Evolutionary conservation across 345 rosid species (phyloP).

Genomic region (Gossypioides kirkii): DNA sequence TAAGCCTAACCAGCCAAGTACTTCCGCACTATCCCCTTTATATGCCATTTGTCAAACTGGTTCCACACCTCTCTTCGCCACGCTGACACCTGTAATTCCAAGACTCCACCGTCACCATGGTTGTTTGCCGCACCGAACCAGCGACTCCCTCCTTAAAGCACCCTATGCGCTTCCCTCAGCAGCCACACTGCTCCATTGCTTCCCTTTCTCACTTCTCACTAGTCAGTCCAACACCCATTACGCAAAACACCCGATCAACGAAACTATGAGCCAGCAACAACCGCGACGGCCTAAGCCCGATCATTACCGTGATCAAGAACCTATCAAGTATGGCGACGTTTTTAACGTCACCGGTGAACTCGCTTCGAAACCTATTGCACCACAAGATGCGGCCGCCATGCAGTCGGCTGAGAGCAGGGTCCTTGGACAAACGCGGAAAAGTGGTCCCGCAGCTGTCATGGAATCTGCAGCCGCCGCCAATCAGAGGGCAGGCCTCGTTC

Average conservation of each 20-base stretch:
- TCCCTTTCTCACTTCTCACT: neutral
- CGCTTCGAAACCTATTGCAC: conserved; percentile 29
- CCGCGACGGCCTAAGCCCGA: neutral
- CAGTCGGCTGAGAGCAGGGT: conserved; percentile 32
- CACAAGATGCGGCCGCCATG: conserved; percentile 33
- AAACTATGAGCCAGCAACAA: conserved; percentile 13
- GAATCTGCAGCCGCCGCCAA: conserved; percentile 32
- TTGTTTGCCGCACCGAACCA: neutral
- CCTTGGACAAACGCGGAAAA: conserved; percentile 26
- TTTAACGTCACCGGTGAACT: conserved; percentile 40
- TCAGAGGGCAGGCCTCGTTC: conserved; percentile 22
- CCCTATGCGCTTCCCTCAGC: neutral
- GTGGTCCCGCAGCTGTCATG: conserved; percentile 38
- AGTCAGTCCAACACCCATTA: neutral
- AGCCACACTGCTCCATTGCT: neutral
- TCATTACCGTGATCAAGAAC: conserved; percentile 13
- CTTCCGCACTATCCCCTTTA: neutral
- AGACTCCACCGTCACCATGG: neutral
- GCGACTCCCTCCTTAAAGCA: neutral
- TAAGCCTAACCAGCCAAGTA: too few species aligned
- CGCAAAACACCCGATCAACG: neutral
- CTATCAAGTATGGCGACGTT: conserved; percentile 33
- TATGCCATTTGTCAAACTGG: neutral
- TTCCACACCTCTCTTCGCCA: neutral
- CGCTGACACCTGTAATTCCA: neutral